These are phyloP conservation scores for Litsea cubeba DNA, from an alignment of 164 flowering plant genomes.

Conservation along the genomic window DNA sequence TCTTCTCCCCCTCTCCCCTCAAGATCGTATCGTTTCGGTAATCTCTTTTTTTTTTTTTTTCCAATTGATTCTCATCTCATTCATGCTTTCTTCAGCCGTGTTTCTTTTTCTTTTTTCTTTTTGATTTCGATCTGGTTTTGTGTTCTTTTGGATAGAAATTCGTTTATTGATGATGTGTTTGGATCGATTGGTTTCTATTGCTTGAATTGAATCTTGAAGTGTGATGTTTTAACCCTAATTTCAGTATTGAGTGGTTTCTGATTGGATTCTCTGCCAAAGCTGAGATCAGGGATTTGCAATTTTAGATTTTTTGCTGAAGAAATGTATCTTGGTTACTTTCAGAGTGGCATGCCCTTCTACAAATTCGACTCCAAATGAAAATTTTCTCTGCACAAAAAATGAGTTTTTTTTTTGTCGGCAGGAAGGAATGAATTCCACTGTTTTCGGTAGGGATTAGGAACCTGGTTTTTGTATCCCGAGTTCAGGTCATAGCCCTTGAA, in stretches of 20 bases:
- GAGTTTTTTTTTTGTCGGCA: no score
- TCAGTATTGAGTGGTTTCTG: background rate
- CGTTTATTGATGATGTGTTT: background rate
- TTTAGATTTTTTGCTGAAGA: background rate
- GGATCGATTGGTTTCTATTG: background rate
- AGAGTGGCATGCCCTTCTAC: no score
- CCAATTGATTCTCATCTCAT: background rate
- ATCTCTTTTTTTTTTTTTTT: background rate
- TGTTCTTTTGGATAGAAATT: no score
- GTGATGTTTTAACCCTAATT: background rate
- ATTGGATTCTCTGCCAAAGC: background rate
- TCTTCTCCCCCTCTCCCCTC: constrained; percentile 22
- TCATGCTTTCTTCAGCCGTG: no score
- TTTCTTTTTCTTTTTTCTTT: background rate
- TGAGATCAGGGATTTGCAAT: background rate
- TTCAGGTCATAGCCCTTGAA: background rate
- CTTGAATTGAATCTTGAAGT: background rate
- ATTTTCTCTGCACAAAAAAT: no score
- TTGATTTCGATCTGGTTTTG: no score
- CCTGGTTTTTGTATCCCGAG: background rate
- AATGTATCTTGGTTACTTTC: no score
- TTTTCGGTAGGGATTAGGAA: background rate
- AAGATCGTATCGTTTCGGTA: constrained; percentile 2
- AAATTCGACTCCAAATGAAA: no score
- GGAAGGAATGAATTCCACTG: background rate